Evolutionary conservation across 2,329 filamentous ascomycete species (phyloP).

Genomic region (Alternaria burnsii): DNA sequence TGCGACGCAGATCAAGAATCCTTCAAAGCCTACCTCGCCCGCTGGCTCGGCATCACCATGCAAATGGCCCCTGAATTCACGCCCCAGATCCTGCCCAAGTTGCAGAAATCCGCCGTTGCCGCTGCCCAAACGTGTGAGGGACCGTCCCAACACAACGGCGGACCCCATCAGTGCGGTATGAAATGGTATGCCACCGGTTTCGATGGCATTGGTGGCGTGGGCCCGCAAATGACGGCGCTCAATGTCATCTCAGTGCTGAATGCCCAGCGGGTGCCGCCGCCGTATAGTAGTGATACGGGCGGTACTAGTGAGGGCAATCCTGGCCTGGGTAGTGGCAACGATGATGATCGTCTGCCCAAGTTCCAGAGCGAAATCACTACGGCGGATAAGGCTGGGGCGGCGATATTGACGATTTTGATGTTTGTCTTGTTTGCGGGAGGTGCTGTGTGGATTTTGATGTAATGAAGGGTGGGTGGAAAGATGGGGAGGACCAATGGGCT

Average conservation of each 20-base stretch:
- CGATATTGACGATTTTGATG: conserved; percentile 52
- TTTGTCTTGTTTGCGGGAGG: conserved; percentile 6
- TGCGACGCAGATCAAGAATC: conserved; percentile 57
- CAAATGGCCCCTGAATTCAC: conserved; percentile 67
- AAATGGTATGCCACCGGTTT: conserved; percentile 53
- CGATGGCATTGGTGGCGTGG: conserved; percentile 61
- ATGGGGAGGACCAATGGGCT: neutral
- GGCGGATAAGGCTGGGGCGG: conserved; percentile 55
- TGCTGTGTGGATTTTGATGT: conserved; percentile 8
- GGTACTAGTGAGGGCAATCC: conserved; percentile 60
- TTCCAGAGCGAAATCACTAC: conserved; percentile 39
- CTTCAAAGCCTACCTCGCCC: conserved; percentile 57
- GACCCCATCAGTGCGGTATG: conserved; percentile 52
- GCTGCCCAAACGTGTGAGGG: conserved; percentile 65
- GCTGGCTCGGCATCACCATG: conserved; percentile 62
- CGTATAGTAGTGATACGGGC: conserved; percentile 60
- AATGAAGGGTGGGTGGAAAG: neutral
- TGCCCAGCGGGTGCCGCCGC: conserved; percentile 50
- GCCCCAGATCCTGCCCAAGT: conserved; percentile 60
- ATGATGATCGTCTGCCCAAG: conserved; percentile 28
- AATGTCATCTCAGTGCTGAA: conserved; percentile 60
- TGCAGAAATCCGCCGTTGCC: conserved; percentile 62
- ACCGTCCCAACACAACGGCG: conserved; percentile 46
- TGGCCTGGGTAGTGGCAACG: conserved; percentile 45
- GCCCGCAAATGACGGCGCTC: conserved; percentile 66